These are phyloP conservation scores for Hymenoscyphus infarciens DNA, from an alignment of 2,329 filamentous ascomycete species.

Conservation along the genomic window DNA sequence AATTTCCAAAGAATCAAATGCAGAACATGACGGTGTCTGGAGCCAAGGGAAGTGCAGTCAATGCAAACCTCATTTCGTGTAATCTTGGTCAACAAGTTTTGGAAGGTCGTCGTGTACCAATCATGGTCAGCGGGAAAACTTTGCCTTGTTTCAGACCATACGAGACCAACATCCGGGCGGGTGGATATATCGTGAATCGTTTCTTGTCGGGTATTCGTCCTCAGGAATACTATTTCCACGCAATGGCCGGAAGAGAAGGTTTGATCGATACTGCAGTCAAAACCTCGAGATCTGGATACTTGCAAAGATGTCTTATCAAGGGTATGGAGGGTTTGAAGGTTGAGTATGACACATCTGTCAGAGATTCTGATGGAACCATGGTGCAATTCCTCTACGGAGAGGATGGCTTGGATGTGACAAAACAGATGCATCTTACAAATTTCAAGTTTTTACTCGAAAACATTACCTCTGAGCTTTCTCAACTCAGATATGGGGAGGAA, in stretches of 20 bases:
- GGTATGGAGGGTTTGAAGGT: constrained; percentile 94
- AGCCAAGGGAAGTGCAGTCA: constrained; percentile 89
- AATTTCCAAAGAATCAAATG: constrained; percentile 97
- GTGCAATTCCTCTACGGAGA: constrained; percentile 97
- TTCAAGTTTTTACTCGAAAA: constrained; percentile 91
- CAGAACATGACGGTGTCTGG: constrained; percentile 97
- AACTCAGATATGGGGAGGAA: constrained; percentile 63
- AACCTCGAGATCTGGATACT: constrained; percentile 92
- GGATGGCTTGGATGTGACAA: constrained; percentile 90
- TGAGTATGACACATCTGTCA: constrained; percentile 89
- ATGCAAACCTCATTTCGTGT: constrained; percentile 95
- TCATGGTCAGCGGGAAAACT: constrained; percentile 98
- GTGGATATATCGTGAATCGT: constrained; percentile 89
- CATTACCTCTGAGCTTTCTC: constrained; percentile 72
- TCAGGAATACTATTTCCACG: constrained; percentile 98
- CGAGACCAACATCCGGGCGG: constrained; percentile 83
- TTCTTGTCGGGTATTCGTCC: constrained; percentile 97
- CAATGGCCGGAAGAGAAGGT: constrained; percentile 98
- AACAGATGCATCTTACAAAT: constrained; percentile 85
- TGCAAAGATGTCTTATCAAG: constrained; percentile 96
- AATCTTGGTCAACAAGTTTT: constrained; percentile 96
- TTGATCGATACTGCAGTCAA: constrained; percentile 98
- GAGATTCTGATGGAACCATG: constrained; percentile 88
- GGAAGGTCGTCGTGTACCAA: constrained; percentile 87
- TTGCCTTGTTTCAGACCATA: constrained; percentile 90